A percentile compares a stretch with the other conserved stretches of the same genome.
phyloP scores from a whole-genome alignment of 495 filamentous ascomycete genomes.

The Xylaria nigripes region DNA sequence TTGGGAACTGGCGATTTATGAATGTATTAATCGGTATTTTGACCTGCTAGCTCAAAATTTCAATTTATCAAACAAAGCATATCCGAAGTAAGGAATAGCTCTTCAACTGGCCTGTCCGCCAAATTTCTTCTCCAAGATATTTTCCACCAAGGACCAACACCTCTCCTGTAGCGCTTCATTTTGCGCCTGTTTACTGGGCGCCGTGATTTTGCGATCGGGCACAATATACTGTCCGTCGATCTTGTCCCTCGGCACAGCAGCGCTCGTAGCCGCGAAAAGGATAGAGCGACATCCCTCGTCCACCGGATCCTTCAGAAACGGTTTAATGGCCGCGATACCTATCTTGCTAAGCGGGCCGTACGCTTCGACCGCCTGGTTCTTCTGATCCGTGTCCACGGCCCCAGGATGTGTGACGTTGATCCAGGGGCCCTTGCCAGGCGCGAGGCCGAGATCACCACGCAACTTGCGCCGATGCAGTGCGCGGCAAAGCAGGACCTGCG shows the following conservation, averaged over 20 bases:
- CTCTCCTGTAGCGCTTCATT: conserved; percentile 30
- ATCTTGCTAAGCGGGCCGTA: conserved; percentile 40
- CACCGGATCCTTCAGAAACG: conserved; percentile 45
- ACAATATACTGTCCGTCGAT: conserved; percentile 47
- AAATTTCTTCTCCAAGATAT: conserved; percentile 31
- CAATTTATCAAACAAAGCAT: too few species aligned
- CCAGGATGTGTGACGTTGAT: conserved; percentile 45
- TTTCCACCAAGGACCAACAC: conserved; percentile 35
- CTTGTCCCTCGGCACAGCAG: conserved; percentile 35
- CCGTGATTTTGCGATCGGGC: conserved; percentile 43
- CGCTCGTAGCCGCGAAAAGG: conserved; percentile 42
- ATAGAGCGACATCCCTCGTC: conserved; percentile 41
- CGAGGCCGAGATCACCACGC: conserved; percentile 23
- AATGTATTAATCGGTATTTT: too few species aligned
- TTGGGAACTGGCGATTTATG: too few species aligned
- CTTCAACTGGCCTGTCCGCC: background rate
- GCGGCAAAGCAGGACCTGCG: conserved; percentile 40
- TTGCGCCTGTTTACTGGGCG: conserved; percentile 32
- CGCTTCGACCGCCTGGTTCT: conserved; percentile 44
- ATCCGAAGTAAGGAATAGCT: too few species aligned
- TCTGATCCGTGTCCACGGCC: conserved; percentile 42
- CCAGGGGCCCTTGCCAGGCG: conserved; percentile 25
- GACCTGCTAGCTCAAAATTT: too few species aligned
- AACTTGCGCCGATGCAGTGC: conserved; percentile 27
- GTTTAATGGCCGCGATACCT: conserved; percentile 29